These are phyloP conservation scores for Fragilariopsis cylindrus DNA, from an alignment of 108 stramenopile species.

Conservation along the genomic window DNA sequence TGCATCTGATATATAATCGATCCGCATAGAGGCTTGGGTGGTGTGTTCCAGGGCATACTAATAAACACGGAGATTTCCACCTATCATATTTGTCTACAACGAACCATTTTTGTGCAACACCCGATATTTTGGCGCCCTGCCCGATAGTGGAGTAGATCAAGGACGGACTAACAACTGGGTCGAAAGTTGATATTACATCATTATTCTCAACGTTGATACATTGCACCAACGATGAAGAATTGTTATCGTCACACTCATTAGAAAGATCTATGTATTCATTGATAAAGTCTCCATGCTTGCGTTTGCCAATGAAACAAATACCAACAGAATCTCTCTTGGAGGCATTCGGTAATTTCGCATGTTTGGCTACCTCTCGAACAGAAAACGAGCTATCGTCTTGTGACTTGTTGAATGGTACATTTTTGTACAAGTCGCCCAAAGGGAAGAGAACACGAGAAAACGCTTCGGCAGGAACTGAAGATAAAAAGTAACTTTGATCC, in stretches of 20 bases:
- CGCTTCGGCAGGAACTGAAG: constrained; percentile 57
- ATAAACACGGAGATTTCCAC: constrained; percentile 37
- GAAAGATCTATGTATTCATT: constrained; percentile 65
- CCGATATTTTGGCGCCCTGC: constrained; percentile 86
- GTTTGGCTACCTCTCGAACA: constrained; percentile 79
- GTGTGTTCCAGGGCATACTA: constrained; percentile 81
- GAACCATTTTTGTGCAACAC: constrained; percentile 77
- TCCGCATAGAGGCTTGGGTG: constrained; percentile 81
- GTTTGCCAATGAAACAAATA: constrained; percentile 96
- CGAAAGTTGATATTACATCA: constrained; percentile 48
- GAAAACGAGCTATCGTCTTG: constrained; percentile 3
- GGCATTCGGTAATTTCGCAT: constrained; percentile 78
- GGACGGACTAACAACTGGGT: constrained; percentile 21
- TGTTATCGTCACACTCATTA: not conserved
- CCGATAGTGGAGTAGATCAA: constrained; percentile 74
- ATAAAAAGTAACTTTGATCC: constrained; percentile 96
- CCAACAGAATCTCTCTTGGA: constrained; percentile 90
- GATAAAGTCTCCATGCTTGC: constrained; percentile 78
- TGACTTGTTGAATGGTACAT: constrained; percentile 10
- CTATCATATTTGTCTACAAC: constrained; percentile 55
- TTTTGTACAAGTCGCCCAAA: constrained; percentile 80
- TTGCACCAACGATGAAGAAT: not conserved
- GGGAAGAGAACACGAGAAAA: constrained; percentile 86
- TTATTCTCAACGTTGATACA: constrained; percentile 83
- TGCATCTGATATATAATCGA: constrained; percentile 44